These are phyloP conservation scores for Drechslera avenae DNA, from an alignment of 2,329 filamentous ascomycete species.

Conservation along the genomic window DNA sequence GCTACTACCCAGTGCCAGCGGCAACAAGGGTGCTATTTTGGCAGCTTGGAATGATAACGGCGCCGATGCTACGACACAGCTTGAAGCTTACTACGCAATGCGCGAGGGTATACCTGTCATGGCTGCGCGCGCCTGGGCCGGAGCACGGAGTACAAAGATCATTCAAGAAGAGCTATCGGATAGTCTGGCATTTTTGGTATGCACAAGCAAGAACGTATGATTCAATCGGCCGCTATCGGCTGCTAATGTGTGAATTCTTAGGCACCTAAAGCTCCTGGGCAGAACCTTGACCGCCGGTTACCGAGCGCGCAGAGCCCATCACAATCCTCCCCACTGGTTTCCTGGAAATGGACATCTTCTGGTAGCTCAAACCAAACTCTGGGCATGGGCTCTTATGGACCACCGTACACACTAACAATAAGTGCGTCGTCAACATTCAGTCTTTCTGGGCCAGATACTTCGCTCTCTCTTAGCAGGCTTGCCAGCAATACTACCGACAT, in stretches of 20 bases:
- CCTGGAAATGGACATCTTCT: conserved; percentile 37
- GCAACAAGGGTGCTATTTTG: conserved; percentile 44
- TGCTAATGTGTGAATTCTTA: background rate
- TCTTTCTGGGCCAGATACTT: conserved; percentile 52
- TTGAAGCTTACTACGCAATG: conserved; percentile 57
- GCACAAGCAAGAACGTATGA: background rate
- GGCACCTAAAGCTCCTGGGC: conserved; percentile 48
- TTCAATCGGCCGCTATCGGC: background rate
- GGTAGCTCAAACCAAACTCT: conserved; percentile 23
- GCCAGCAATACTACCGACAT: conserved; percentile 14
- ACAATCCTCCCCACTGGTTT: conserved; percentile 28
- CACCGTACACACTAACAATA: conserved; percentile 54
- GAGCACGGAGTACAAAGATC: conserved; percentile 45
- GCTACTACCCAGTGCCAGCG: conserved; percentile 35
- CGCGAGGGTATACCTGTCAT: conserved; percentile 53
- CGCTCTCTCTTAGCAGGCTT: conserved; percentile 43
- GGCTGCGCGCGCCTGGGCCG: conserved; percentile 52
- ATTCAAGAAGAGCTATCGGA: conserved; percentile 28
- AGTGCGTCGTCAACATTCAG: conserved; percentile 51
- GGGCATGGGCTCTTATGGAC: conserved; percentile 51
- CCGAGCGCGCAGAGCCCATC: conserved; percentile 7
- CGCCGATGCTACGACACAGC: conserved; percentile 55
- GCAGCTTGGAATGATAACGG: conserved; percentile 59
- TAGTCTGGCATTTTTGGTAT: conserved; percentile 47
- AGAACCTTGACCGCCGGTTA: conserved; percentile 52